Evolutionary conservation across 108 stramenopile species (phyloP).

Genomic region (Pseudonitzschia pungens): DNA sequence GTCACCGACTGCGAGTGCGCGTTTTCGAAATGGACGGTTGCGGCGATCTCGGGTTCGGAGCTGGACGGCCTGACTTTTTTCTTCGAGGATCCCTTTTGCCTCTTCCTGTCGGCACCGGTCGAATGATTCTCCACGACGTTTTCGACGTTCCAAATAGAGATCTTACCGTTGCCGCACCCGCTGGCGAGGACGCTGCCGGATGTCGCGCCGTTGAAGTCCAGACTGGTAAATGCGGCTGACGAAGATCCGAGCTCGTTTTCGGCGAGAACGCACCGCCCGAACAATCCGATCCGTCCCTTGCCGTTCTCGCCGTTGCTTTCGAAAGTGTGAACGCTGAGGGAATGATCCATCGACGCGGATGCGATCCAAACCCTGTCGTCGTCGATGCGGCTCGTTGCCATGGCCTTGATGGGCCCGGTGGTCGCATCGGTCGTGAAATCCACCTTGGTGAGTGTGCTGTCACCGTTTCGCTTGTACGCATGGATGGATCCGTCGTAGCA

Average conservation of each 20-base stretch:
- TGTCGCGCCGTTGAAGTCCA: conserved; percentile 37
- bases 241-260: conserved; percentile 30
- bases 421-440: conserved; percentile 19
- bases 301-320: conserved; percentile 5
- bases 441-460: conserved; percentile 12
- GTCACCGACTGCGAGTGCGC: conserved; percentile 79
- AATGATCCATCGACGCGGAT: conserved; percentile 79
- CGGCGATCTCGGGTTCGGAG: conserved; percentile 7
- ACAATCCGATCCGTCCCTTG: conserved; percentile 28
- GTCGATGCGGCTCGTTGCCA: conserved; percentile 34
- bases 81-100: conserved; percentile 22
- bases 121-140: conserved; percentile 8
- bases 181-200: conserved; percentile 38
- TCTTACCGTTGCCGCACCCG: conserved; percentile 77
- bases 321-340: conserved; percentile 54
- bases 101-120: conserved; percentile 16
- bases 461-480: conserved; percentile 20
- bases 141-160: conserved; percentile 65
- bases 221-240: conserved; percentile 50
- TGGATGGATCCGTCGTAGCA: conserved; percentile 75
- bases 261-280: conserved; percentile 35
- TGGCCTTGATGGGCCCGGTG: conserved; percentile 70
- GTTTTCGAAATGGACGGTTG: conserved; percentile 18
- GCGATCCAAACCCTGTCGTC: conserved; percentile 45
- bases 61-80: conserved; percentile 9